Base-by-base conservation (phyloP, 345 rosid species). In the Tarenaya hassleriana region DNA sequence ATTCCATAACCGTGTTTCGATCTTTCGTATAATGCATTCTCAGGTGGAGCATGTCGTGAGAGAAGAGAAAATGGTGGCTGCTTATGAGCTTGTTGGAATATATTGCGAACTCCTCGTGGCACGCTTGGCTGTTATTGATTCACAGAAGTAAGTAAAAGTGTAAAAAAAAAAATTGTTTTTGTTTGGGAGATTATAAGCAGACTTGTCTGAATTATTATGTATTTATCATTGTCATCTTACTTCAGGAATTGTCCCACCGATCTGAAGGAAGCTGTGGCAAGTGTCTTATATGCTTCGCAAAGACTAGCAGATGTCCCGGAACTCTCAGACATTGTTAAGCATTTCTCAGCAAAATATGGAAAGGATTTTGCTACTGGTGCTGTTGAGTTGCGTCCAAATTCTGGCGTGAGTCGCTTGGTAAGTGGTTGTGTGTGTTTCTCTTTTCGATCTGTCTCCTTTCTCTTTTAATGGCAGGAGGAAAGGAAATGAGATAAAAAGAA, bases 21-120 rank as follows among this genome's bases (percentile, higher is more conserved):
- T 24, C 50, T 47, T 31, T 48, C 2, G 9, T 9, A 3, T 35
- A 4, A 7, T 57, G 7, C 16, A 44, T 37, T 35, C 29, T 34
- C 63, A 92, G 98, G 98, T 92, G 42, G 98, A 85, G 65, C 97
- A 92, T 79, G 82, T 80, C 19, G 82, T 81, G 52, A 75, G 94
- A 61, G 97, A 92, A 79, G 88, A 88, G 69, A 92, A 92, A 83
- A 81, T 77, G 14, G 63, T 85, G 67, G 86, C 83, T 1, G 98
- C 97, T 8, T 88, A 81, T 62, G 94, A 80, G 35, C 84, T 84
- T 41, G 67, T 85, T 56, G 80, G 83, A 69, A 74, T 92, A 67
- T 88, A 79, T 61, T 88, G 92, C 38, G 88, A 90, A 52, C 79
- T 84, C 43, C 55, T 90, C 24, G 82, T 69, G 13, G 78, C 80